phyloP scores from a whole-genome alignment of 441 rosid species.

The Arabidopsis lyrata region DNA sequence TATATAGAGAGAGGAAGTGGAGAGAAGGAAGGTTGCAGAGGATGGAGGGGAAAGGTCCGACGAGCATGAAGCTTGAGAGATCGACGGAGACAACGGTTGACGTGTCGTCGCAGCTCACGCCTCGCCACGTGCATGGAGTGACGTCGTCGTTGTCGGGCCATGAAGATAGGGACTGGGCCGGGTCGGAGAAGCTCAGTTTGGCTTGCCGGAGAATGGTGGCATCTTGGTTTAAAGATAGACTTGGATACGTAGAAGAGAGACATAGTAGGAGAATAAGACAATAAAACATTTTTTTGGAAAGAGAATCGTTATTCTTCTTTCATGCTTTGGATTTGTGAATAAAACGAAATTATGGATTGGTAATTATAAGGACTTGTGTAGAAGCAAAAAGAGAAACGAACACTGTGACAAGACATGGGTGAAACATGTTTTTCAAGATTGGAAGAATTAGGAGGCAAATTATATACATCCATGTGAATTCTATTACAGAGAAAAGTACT shows the following conservation, averaged over 20 bases:
- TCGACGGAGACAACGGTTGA: slow-evolving; percentile 52
- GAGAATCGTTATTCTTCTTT: slow-evolving; percentile 1
- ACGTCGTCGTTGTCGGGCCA: slow-evolving; percentile 60
- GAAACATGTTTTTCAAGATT: slow-evolving; percentile 30
- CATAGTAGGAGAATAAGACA: slow-evolving; percentile 40
- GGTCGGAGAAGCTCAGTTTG: slow-evolving; percentile 55
- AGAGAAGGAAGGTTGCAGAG: slow-evolving; percentile 63
- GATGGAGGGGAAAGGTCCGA: slow-evolving; percentile 63
- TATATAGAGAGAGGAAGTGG: slow-evolving; percentile 46
- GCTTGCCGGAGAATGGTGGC: slow-evolving; percentile 59
- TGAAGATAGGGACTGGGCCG: slow-evolving; percentile 50
- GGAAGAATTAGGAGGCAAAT: neutral
- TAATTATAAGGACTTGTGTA: slow-evolving; percentile 19
- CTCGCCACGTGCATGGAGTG: slow-evolving; percentile 63
- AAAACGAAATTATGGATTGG: slow-evolving; percentile 1
- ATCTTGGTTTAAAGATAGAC: slow-evolving; percentile 53
- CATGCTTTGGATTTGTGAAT: slow-evolving; percentile 32
- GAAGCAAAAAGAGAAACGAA: slow-evolving; percentile 40
- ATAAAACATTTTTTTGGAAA: slow-evolving; percentile 41
- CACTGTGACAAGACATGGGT: slow-evolving; percentile 43
- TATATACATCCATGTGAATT: slow-evolving; percentile 8
- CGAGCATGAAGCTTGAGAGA: slow-evolving; percentile 51
- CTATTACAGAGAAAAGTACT: neutral
- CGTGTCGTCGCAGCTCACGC: slow-evolving; percentile 54
- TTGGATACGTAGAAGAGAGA: slow-evolving; percentile 23